These are phyloP conservation scores for Kernera saxatilis DNA, from an alignment of 345 rosid species.

Conservation along the genomic window DNA sequence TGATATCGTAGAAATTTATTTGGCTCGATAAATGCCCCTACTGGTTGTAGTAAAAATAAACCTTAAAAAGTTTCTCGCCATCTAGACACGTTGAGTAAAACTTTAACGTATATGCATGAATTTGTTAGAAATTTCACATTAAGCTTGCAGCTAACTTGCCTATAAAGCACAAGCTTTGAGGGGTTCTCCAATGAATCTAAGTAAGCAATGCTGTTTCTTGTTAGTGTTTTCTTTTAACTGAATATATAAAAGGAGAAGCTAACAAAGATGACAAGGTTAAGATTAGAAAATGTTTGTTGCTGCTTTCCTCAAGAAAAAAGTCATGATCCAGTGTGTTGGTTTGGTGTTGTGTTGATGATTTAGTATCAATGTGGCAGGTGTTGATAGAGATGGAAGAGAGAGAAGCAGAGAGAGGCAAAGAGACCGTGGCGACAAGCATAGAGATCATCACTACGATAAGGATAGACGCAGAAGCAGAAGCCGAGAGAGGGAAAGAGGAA, in stretches of 20 bases:
- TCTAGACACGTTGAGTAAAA: not conserved
- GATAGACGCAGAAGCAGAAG: constrained; percentile 60
- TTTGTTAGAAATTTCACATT: not conserved
- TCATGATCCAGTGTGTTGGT: not conserved
- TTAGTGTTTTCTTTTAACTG: not conserved
- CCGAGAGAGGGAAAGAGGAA: constrained; percentile 50
- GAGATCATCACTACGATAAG: constrained; percentile 49
- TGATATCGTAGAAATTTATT: not conserved
- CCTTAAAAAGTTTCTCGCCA: not conserved
- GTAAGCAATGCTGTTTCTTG: not conserved
- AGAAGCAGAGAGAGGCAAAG: constrained; percentile 85
- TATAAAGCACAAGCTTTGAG: not conserved
- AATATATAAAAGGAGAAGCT: not conserved
- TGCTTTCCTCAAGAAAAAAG: not conserved
- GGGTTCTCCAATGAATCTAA: not conserved
- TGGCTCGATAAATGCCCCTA: not conserved
- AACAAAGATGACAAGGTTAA: not conserved
- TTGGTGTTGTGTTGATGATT: not conserved
- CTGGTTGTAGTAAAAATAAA: not conserved
- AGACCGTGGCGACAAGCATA: constrained; percentile 55
- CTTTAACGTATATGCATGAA: not conserved
- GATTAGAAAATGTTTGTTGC: not conserved
- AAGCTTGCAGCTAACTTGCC: not conserved
- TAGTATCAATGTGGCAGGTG: constrained; percentile 37
- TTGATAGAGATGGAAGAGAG: constrained; percentile 68